These are phyloP conservation scores for Tephrocybe sp. DNA, from an alignment of 768 basidiomycete species.

Conservation along the genomic window DNA sequence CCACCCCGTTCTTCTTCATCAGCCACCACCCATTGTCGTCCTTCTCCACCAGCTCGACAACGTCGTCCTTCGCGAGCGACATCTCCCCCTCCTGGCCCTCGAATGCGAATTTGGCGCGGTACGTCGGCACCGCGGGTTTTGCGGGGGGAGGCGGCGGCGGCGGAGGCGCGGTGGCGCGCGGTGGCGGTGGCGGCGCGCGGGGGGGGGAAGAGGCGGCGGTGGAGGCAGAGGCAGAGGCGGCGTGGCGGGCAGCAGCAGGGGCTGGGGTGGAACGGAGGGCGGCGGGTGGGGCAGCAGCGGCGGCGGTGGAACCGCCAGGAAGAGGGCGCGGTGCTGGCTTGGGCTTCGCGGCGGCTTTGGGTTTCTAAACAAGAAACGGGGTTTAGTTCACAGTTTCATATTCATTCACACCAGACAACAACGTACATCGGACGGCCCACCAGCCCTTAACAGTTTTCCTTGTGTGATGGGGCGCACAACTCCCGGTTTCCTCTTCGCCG, in stretches of 20 bases:
- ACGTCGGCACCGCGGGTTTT: conserved; percentile 70
- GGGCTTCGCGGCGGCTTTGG: conserved; percentile 47
- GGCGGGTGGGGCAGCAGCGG: conserved; percentile 32
- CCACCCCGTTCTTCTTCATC: conserved; percentile 75
- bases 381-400: no score
- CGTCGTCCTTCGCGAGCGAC: conserved; percentile 84
- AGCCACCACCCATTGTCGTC: conserved; percentile 99
- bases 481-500: conserved; percentile 87
- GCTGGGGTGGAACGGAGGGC: conserved; percentile 38
- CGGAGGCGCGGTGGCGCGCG: conserved; percentile 32
- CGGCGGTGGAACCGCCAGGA: conserved; percentile 53
- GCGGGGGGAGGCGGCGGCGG: conserved; percentile 57
- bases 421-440: conserved; percentile 67
- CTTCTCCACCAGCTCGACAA: conserved; percentile 90
- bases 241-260: conserved; percentile 36
- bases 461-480: conserved; percentile 81
- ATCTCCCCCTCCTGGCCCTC: conserved; percentile 92
- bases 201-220: conserved; percentile 33
- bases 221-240: conserved; percentile 14
- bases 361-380: no score
- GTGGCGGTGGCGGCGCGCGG: conserved; percentile 36
- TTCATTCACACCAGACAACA: conserved; percentile 5
- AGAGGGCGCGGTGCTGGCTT: conserved; percentile 67
- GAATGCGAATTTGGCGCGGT: conserved; percentile 91
- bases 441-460: conserved; percentile 76